These are phyloP conservation scores for Westerdykella ornata DNA, from an alignment of 2,329 filamentous ascomycete genomes.

Conservation along the genomic window DNA sequence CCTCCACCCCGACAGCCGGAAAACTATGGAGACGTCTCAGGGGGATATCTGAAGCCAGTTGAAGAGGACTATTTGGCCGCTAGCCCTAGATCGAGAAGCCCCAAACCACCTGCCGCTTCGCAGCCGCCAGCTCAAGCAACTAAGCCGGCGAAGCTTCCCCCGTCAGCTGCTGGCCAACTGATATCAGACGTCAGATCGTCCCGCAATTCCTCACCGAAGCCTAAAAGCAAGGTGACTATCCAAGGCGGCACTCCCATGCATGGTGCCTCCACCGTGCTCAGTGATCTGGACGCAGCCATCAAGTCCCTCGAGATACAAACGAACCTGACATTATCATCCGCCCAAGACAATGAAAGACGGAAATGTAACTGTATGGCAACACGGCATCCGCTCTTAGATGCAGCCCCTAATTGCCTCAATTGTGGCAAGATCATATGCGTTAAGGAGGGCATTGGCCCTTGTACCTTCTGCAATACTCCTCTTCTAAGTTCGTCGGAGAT, in stretches of 20 bases:
- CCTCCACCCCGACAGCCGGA: constrained; percentile 44
- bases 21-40: constrained; percentile 56
- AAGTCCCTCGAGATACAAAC: constrained; percentile 84
- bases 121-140: constrained; percentile 43
- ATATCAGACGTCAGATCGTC: constrained; percentile 67
- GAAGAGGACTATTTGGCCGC: constrained; percentile 66
- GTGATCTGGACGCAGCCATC: constrained; percentile 69
- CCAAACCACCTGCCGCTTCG: constrained; percentile 37
- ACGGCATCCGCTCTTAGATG: constrained; percentile 79
- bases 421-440: constrained; percentile 96
- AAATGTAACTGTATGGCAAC: constrained; percentile 85
- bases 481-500: constrained; percentile 68
- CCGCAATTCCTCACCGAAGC: constrained; percentile 45
- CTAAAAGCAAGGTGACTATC: constrained; percentile 62
- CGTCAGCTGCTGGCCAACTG: constrained; percentile 67
- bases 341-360: constrained; percentile 51
- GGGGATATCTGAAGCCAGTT: constrained; percentile 70
- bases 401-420: constrained; percentile 83
- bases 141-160: constrained; percentile 51
- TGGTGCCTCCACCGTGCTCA: constrained; percentile 66
- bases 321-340: constrained; percentile 61
- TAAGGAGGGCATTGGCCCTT: constrained; percentile 87
- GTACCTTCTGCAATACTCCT: constrained; percentile 77
- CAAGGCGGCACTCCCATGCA: constrained; percentile 76
- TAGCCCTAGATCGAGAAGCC: constrained; percentile 32